phyloP scores from a whole-genome alignment of 495 filamentous ascomycete species.

The Penicillium samsonianum region DNA sequence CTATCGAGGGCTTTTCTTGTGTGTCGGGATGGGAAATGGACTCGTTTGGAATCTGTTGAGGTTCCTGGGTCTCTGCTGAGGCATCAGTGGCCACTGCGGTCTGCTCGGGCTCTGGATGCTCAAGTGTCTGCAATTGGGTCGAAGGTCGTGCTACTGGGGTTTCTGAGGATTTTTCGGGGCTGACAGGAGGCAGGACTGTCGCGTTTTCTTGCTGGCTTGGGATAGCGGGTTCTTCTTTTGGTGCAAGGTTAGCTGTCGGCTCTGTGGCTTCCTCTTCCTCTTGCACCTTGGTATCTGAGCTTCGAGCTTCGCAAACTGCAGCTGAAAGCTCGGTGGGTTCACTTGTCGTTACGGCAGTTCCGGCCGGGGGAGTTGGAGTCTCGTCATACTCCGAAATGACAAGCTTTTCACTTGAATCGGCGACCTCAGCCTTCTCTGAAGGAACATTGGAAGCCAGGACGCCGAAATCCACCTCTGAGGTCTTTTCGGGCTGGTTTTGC shows the following conservation, averaged over 20 bases:
- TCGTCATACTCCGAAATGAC: background rate
- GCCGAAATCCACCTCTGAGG: background rate
- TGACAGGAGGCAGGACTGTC: slow-evolving; percentile 4
- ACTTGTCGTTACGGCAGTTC: background rate
- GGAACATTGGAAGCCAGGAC: background rate
- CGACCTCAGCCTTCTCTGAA: slow-evolving; percentile 1
- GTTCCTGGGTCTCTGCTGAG: background rate
- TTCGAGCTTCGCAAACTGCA: background rate
- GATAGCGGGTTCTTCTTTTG: slow-evolving; percentile 1
- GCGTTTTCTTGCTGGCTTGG: background rate
- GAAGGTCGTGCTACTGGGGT: slow-evolving; percentile 6
- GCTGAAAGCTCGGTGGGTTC: background rate
- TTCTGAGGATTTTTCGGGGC: slow-evolving; percentile 13
- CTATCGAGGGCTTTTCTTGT: background rate
- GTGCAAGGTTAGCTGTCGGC: background rate
- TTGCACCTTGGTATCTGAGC: background rate
- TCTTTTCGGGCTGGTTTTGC: slow-evolving; percentile 2
- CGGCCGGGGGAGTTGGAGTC: background rate
- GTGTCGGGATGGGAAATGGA: background rate
- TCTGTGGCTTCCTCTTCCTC: background rate
- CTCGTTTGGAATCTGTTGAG: background rate
- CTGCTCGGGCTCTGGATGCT: background rate
- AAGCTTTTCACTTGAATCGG: background rate
- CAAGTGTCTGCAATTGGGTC: background rate
- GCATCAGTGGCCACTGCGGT: background rate